phyloP scores from a whole-genome alignment of 192 early-diverging fungal species.

The Mortierella alpina region DNA sequence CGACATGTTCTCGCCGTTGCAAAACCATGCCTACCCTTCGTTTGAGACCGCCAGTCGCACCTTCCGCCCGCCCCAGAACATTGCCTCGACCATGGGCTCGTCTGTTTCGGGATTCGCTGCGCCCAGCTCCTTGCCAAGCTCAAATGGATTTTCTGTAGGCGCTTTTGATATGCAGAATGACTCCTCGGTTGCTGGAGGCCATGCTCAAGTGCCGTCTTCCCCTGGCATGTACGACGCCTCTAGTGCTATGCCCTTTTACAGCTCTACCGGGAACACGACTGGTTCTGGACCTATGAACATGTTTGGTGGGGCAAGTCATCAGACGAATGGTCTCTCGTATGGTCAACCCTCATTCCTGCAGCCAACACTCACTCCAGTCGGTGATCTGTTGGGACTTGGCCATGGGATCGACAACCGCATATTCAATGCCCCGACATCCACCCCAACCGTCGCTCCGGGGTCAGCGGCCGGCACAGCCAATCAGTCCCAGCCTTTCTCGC shows the following conservation, averaged over 20 bases:
- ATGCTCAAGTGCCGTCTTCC: too few relatives aligned
- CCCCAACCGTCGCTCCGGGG: neutral
- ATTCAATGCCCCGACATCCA: neutral
- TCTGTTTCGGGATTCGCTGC: neutral
- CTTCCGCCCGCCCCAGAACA: slow-evolving; percentile 22
- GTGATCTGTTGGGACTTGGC: slow-evolving; percentile 41
- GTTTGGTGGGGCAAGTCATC: slow-evolving; percentile 34
- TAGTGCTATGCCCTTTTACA: slow-evolving; percentile 19
- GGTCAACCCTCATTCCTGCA: slow-evolving; percentile 33
- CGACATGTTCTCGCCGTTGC: slow-evolving; percentile 48
- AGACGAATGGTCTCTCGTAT: slow-evolving; percentile 16
- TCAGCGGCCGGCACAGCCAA: too few relatives aligned
- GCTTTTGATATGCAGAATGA: too few relatives aligned
- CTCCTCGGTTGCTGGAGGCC: too few relatives aligned
- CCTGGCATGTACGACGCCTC: neutral
- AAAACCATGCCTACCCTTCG: slow-evolving; percentile 33
- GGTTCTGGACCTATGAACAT: slow-evolving; percentile 7
- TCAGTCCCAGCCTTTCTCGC: neutral
- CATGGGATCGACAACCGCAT: slow-evolving; percentile 5
- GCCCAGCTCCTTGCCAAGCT: neutral
- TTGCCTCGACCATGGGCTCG: neutral
- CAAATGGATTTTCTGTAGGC: too few relatives aligned
- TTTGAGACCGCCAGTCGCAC: slow-evolving; percentile 33
- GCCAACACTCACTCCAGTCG: slow-evolving; percentile 27
- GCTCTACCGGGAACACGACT: neutral